Percentiles rank a stretch among this genome's conserved stretches.
phyloP scores from a whole-genome alignment of 257 asterid genomes.

The Leptodermis oblonga region DNA sequence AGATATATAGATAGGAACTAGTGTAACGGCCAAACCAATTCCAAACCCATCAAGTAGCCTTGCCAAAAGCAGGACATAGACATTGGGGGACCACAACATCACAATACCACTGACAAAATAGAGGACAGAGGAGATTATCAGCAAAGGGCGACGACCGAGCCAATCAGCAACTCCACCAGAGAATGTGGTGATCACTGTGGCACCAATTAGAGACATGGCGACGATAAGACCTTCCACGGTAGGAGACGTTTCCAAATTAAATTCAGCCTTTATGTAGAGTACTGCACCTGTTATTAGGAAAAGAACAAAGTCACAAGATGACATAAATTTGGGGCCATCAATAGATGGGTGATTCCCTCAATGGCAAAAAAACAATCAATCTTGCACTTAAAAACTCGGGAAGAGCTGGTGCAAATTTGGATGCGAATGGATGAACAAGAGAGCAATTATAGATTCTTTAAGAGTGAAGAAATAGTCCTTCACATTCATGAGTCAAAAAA shows the following conservation, averaged over 20 bases:
- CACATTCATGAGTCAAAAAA: too few relatives aligned
- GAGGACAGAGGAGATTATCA: slow-evolving; percentile 45
- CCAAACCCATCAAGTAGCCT: slow-evolving; percentile 68
- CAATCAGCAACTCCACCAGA: slow-evolving; percentile 52
- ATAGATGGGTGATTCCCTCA: background rate
- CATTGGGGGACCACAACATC: slow-evolving; percentile 69
- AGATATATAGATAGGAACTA: slow-evolving; percentile 58
- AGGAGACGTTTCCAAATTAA: slow-evolving; percentile 48
- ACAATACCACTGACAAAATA: slow-evolving; percentile 49
- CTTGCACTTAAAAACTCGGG: background rate
- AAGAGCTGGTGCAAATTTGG: too few relatives aligned
- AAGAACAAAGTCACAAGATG: background rate
- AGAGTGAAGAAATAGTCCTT: background rate
- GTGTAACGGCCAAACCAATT: slow-evolving; percentile 54
- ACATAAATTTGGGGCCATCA: background rate
- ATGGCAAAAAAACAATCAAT: background rate
- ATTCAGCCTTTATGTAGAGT: slow-evolving; percentile 49
- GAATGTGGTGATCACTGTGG: slow-evolving; percentile 46
- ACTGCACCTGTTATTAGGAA: slow-evolving; percentile 37
- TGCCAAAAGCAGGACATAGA: slow-evolving; percentile 45
- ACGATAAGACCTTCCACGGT: slow-evolving; percentile 58
- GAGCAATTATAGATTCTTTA: background rate
- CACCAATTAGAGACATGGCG: slow-evolving; percentile 63
- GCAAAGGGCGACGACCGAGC: slow-evolving; percentile 60
- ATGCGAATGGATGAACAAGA: background rate